phyloP scores from a whole-genome alignment of 1,284 basidiomycete genomes.

The Boletus smithii region DNA sequence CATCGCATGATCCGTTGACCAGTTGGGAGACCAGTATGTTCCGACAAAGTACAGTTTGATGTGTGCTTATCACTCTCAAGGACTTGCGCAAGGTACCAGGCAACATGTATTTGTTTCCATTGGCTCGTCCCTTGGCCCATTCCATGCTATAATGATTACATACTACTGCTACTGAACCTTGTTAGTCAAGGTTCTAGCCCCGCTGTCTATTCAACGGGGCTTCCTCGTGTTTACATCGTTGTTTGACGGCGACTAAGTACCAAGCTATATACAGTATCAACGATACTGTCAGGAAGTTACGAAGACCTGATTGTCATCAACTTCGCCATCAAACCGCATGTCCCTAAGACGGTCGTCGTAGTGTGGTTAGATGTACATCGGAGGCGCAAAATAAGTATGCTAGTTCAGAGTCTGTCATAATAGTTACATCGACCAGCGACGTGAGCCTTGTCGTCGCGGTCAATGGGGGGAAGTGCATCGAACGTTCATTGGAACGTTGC shows the following conservation, averaged over 20 bases:
- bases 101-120: conserved; percentile 21
- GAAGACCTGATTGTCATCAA: conserved; percentile 15
- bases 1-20: conserved; percentile 14
- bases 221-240: conserved; percentile 31
- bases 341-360: conserved; percentile 10
- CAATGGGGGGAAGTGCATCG: not conserved
- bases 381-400: conserved; percentile 22
- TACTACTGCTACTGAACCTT: conserved; percentile 21
- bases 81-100: conserved; percentile 1
- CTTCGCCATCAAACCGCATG: conserved; percentile 6
- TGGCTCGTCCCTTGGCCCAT: conserved; percentile 10
- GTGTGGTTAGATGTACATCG: conserved; percentile 8
- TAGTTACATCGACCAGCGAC: conserved; percentile 27
- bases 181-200: conserved; percentile 27
- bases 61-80: conserved; percentile 10
- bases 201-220: conserved; percentile 16
- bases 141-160: conserved; percentile 10
- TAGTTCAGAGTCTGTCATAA: conserved; percentile 20
- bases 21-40: conserved; percentile 1
- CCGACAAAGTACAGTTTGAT: conserved; percentile 2
- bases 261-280: conserved; percentile 19
- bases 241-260: conserved; percentile 25
- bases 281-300: conserved; percentile 9
- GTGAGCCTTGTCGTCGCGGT: conserved; percentile 5
- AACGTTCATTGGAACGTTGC: conserved; percentile 30